phyloP scores from a whole-genome alignment of 805 yeast genomes.

The Candida sanyiensis region DNA sequence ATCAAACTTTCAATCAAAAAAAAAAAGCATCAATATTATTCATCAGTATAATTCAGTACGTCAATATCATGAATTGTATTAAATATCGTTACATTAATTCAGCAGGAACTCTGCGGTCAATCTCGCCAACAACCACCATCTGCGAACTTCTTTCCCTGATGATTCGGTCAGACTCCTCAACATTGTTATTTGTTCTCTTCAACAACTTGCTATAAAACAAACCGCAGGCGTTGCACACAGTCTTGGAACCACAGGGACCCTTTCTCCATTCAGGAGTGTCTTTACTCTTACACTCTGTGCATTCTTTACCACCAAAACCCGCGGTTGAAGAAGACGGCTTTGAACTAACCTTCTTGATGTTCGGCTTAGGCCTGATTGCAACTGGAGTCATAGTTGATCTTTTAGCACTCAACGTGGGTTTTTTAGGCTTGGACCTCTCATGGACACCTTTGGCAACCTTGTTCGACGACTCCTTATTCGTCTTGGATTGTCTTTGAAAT shows the following conservation, averaged over 20 bases:
- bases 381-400: neutral
- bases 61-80: too few species aligned
- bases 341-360: neutral
- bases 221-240: conserved; percentile 20
- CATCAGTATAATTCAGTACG: too few species aligned
- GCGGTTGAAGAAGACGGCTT: too few species aligned
- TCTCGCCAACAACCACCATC: conserved; percentile 1
- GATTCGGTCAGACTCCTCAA: conserved; percentile 1
- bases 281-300: conserved; percentile 9
- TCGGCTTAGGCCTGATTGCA: neutral
- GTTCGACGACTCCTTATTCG: too few species aligned
- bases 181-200: conserved; percentile 12
- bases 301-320: conserved; percentile 1
- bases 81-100: too few species aligned
- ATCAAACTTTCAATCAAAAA: too few species aligned
- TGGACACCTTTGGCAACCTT: too few species aligned
- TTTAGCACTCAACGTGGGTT: neutral
- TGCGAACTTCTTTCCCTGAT: conserved; percentile 2
- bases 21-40: too few species aligned
- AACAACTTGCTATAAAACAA: conserved; percentile 14
- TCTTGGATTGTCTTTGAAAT: too few species aligned
- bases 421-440: too few species aligned
- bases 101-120: conserved; percentile 12
- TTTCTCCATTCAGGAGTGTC: conserved; percentile 19
- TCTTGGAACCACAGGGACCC: conserved; percentile 18